A percentile compares a stretch with the other conserved stretches of the same genome.
Conservation (phyloP, 2,329 filamentous ascomycete genomes). For the Arthrobotrys conoides region DNA sequence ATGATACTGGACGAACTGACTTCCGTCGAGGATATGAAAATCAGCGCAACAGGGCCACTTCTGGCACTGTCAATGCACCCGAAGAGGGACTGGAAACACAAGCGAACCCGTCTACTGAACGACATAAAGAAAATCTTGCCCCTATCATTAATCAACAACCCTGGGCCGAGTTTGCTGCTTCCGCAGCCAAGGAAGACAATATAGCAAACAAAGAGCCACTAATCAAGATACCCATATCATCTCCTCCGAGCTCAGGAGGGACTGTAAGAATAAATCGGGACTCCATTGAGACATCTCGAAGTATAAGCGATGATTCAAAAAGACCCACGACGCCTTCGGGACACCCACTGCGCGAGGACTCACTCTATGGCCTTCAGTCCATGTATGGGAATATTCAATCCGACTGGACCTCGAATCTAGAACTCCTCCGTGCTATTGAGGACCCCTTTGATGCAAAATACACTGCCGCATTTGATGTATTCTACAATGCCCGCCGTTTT, state of each 20-base stretch:
- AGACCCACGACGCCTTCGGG: neutral
- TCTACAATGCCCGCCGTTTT: conserved; percentile 52
- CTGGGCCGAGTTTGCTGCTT: neutral
- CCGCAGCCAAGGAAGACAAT: neutral
- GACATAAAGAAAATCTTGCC: conserved; percentile 47
- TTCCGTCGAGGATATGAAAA: neutral
- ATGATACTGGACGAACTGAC: neutral
- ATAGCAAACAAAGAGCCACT: neutral
- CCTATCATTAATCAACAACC: conserved; percentile 1
- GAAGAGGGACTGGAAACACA: neutral
- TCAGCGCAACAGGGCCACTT: neutral
- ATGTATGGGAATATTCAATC: conserved; percentile 6
- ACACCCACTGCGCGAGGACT: conserved; percentile 1
- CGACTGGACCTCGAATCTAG: neutral
- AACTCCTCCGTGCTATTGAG: conserved; percentile 25
- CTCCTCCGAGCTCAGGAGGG: neutral
- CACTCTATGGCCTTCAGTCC: conserved; percentile 12
- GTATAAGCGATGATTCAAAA: neutral
- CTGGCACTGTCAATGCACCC: neutral
- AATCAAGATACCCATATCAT: neutral
- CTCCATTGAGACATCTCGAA: neutral
- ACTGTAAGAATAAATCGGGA: neutral
- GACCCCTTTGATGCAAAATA: conserved; percentile 49
- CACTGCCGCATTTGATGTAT: conserved; percentile 43
- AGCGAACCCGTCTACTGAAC: conserved; percentile 3